phyloP scores from a whole-genome alignment of 2,329 filamentous ascomycete genomes.

The Blastomyces parvus region DNA sequence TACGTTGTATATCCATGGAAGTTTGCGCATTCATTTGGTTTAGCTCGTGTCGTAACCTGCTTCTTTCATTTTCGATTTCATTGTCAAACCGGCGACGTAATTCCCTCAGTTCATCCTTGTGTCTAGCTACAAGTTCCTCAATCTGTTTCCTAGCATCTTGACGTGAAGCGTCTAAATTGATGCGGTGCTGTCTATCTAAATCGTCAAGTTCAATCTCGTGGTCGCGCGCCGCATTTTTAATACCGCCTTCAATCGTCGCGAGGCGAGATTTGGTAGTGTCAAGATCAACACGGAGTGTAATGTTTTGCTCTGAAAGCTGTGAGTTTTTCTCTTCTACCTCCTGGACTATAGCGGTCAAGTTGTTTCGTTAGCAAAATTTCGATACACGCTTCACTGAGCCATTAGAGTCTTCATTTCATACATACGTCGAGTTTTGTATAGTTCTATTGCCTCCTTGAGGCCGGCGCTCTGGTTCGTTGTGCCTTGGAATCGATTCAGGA shows the following conservation, averaged over 20 bases:
- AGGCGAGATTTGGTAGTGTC: slow-evolving; percentile 50
- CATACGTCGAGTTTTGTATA: slow-evolving; percentile 67
- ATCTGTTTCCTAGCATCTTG: slow-evolving; percentile 44
- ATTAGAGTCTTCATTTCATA: slow-evolving; percentile 17
- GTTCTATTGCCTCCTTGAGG: slow-evolving; percentile 62
- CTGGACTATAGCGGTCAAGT: slow-evolving; percentile 33
- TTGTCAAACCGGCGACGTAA: slow-evolving; percentile 53
- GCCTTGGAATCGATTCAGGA: slow-evolving; percentile 63
- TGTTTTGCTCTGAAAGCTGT: slow-evolving; percentile 44
- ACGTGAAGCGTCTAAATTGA: slow-evolving; percentile 34
- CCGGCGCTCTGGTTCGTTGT: slow-evolving; percentile 58
- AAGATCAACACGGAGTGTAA: slow-evolving; percentile 57
- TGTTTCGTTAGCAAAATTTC: not conserved
- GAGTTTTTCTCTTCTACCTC: slow-evolving; percentile 48
- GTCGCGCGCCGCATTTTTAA: slow-evolving; percentile 45
- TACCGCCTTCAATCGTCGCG: slow-evolving; percentile 38
- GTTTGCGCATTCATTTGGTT: slow-evolving; percentile 52
- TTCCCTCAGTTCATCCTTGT: slow-evolving; percentile 59
- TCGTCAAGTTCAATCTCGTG: slow-evolving; percentile 46
- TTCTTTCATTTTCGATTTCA: slow-evolving; percentile 59
- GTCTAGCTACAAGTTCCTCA: slow-evolving; percentile 49
- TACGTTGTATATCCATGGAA: slow-evolving; percentile 38
- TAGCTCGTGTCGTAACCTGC: slow-evolving; percentile 51
- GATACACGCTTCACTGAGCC: not conserved
- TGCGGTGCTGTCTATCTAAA: slow-evolving; percentile 43